Conservation (phyloP, 768 basidiomycete species). For the Scleroderma citrinum region DNA sequence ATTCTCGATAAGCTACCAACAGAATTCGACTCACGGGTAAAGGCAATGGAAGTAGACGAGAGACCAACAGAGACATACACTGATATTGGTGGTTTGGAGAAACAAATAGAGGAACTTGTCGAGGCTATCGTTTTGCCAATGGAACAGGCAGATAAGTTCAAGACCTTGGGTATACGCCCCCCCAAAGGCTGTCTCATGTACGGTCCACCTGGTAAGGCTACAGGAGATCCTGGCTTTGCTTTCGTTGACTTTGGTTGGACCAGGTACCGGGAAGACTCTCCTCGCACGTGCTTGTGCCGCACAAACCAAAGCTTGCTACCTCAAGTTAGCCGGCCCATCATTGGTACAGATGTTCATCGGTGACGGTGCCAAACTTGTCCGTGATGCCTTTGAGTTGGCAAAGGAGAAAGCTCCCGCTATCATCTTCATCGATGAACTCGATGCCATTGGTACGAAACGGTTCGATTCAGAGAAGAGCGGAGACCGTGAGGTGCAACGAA, state of each 20-base stretch:
- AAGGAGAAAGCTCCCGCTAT: slow-evolving; percentile 99
- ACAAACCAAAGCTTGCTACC: slow-evolving; percentile 95
- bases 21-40: slow-evolving; percentile 97
- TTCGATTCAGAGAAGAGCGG: slow-evolving; percentile 99
- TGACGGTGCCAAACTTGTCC: slow-evolving; percentile 97
- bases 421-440: slow-evolving; percentile 97
- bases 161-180: slow-evolving; percentile 94
- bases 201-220: slow-evolving; percentile 81
- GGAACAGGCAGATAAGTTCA: slow-evolving; percentile 98
- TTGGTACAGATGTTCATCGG: slow-evolving; percentile 99
- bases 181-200: slow-evolving; percentile 99
- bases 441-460: slow-evolving; percentile 98
- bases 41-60: slow-evolving; percentile 99
- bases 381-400: slow-evolving; percentile 95
- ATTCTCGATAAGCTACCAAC: slow-evolving; percentile 92
- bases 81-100: slow-evolving; percentile 96
- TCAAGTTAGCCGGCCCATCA: slow-evolving; percentile 96
- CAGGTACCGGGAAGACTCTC: slow-evolving; percentile 94
- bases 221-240: background rate
- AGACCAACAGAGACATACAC: slow-evolving; percentile 96
- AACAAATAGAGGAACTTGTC: slow-evolving; percentile 97
- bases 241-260: slow-evolving; percentile 1
- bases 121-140: slow-evolving; percentile 98
- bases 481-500: slow-evolving; percentile 98
- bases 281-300: slow-evolving; percentile 97